Base-by-base conservation (phyloP, 1,284 basidiomycete genomes). In the Sanghuangporus sanghuang region DNA sequence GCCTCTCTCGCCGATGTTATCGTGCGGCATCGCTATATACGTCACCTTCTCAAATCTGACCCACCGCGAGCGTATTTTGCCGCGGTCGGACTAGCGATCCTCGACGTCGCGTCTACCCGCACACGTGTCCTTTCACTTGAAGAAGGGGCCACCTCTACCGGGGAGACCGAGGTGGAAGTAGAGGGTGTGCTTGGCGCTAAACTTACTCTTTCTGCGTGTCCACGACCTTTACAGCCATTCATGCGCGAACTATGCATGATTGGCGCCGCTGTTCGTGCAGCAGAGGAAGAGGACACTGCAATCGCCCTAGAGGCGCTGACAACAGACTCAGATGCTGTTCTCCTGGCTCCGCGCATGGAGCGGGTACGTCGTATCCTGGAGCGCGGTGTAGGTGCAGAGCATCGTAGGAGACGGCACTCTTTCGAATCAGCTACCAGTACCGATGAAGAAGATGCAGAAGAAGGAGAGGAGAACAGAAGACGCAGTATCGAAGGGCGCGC, bases 31-130 rank as follows among this genome's bases (percentile, higher is more conserved):
- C 79, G 81, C 0, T 75, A 79, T 6, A 78, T 93, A 7, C 79
- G 80, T 3, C 64, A 69, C 0, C 78, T 88, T 6, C 79, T 93
- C 65, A 76, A 75, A n/a, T 69, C 70, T 11, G 89, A 92, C 69
- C 84, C 85, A 0, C 75, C 87, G 0, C 81, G 87, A 21, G 90
- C 89, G 0, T 93, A 92, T 77, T 93, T 90, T 69, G 85, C 87
- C 35, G 77, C 85, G 0, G 89, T 92, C 55, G 80, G 86, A 2
- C 81, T 90, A 55, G 89, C 91, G 50, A 84, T 93, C 60, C 79
- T 92, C 50, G 80, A 85, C 64, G 85, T 92, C 57, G 79, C 86
- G 2, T 77, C 81, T 0, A 79, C 73, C 2, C 64, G 64, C 5
- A 66, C 62, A 1, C 49, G n/a, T 35, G 56, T 59, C 11, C n/a